Evolutionary conservation across 2,329 filamentous ascomycete species (phyloP), one percentile per base, ranked within the genome.

Genomic region (Neophaeococcomyces aloes): DNA sequence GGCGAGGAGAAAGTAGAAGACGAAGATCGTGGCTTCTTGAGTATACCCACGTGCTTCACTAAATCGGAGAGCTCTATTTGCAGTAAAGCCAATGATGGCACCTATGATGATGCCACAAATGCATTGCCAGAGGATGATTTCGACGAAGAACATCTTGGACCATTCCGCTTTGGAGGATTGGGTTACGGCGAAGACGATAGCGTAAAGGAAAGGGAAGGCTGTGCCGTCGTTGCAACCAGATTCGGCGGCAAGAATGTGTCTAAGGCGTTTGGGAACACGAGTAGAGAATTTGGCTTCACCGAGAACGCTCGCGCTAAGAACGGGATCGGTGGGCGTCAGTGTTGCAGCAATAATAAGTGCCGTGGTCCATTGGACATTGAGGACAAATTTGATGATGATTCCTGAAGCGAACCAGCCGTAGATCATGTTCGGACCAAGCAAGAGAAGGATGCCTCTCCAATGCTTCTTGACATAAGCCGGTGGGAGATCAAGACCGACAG

Each of bases 401-500:
- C 69, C 63, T 45, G 69, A 69, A 17, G 72, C 59, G 40, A 94
- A 73, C 87, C 87, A 70, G 36, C 68, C 64, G 38, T 67, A 66
- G 0, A 63, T 58, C 71, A 75, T 75, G 41, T 74, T 69, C 0
- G 70, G 70, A 0, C 69, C 70, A 1, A 75, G 60, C 30, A 75
- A 56, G 47, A 73, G 62, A 6, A 60, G 59, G 3, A 75, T 54
- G 25, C 68, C 74, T 42, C 62, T 70, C 59, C 74, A 76, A 52
- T 75, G 70, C 45, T 65, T 63, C 18, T 59, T 61, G 46, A 74
- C 67, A 54, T 73, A 76, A 38, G 81, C 83, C 62, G 85, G 86
- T 23, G 86, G 86, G 72, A 94, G 69, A 67, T 94, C 86, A 67
- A 94, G 86, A 41, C 86, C 86, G 40, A 94, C 80, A 59, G 86